Base-by-base conservation (phyloP, 192 early-diverging fungal species). In the Linnemannia schmuckeri region DNA sequence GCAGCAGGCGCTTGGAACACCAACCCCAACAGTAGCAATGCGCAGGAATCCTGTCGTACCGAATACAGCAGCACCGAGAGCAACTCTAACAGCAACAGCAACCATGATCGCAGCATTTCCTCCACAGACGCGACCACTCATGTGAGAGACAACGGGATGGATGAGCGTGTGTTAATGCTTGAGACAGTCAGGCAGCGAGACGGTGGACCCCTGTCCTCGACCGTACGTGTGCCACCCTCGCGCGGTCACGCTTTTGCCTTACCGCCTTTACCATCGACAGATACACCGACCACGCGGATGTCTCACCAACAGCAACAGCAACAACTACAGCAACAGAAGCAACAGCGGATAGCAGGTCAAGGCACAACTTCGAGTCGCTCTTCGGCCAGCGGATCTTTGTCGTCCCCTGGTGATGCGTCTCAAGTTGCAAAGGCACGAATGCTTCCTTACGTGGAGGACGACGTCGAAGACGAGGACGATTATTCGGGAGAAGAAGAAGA, bases 401-500 rank as follows among this genome's bases (percentile, higher is more conserved):
- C 37, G 12, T 71, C 70, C 22, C 35, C 70, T 71, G 70, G 70
- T 41, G 40, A 71, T 1, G 33, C 76, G 2, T 24, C 78, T 13
- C 69, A 79, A 33, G 37, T 70, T 15, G 69, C 76, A 17, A 63
- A 72, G 22, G 75, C 74, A 10, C 77, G 78, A 46, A 72, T 76
- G 68, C 54, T 79, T 37, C 83, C 40, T 7, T 72, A 85, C 38
- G 57, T 77, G 6, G 83, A 85, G 5, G 78, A 80, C 5, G 78
- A 86, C 20, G 78, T 73, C 12, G 78, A 80, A 27, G 73, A 75
- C 6, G 83, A 66, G 22, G 42, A 78, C 15, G 74, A 80, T 13
- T 41, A 41, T 44, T 44, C 55, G 1, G 82, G 79, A 24, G 82
- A 83, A 10, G 72, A 84, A 6, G 77, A 85, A 33, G 83, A 85